Evolutionary conservation across 148 eudicot genomes (phyloP), one percentile per base, ranked within the genome.

Genomic region (Hydrangea macrophylla): DNA sequence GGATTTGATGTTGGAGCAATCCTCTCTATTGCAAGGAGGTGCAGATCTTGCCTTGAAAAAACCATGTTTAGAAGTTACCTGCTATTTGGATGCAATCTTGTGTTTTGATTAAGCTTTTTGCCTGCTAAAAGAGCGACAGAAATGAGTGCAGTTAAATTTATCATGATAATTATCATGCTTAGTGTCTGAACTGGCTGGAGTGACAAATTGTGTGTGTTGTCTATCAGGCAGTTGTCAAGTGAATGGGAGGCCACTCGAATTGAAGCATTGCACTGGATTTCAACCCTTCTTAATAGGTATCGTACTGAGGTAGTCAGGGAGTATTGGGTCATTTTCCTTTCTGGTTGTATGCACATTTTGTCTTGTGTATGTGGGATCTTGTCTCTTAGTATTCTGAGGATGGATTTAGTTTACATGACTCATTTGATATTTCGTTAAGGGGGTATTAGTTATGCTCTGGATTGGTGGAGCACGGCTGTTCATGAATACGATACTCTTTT

Each of bases 211-310:
- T 62, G 68, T 57, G 11, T 68, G 28, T 37, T 62, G 53, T 64
- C 51, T 76, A 39, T 63, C 88, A 94, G 99, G 64, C 96, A 91
- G 82, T 78, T 94, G 72, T 85, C 97, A 48, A 91, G 87, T 81
- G 99, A 90, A 70, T 91, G 96, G 97, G 99, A 94, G 82, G 97
- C 93, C 65, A 89, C 99, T 56, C 90, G 99, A 45, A 87, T 91
- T 40, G 99, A 95, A 80, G 89, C 99, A 60, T 72, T 95, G 75
- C 86, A 91, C 68, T 95, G 99, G 99, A 87, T 95, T 73, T 89
- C 91, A 63, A 83, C 88, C 67, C 94, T 95, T 68, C 64, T 95
- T 69, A 82, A 82, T 44, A 91, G 91, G 71, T 90, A 91, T 73
- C 88, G 96, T 59, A 65, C 72, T 51, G 88, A 83, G 97, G 99